Percentiles rank a stretch among this genome's conserved stretches.
Evolutionary conservation across 2,329 filamentous ascomycete species (phyloP).

Genomic region (Cytospora mali): DNA sequence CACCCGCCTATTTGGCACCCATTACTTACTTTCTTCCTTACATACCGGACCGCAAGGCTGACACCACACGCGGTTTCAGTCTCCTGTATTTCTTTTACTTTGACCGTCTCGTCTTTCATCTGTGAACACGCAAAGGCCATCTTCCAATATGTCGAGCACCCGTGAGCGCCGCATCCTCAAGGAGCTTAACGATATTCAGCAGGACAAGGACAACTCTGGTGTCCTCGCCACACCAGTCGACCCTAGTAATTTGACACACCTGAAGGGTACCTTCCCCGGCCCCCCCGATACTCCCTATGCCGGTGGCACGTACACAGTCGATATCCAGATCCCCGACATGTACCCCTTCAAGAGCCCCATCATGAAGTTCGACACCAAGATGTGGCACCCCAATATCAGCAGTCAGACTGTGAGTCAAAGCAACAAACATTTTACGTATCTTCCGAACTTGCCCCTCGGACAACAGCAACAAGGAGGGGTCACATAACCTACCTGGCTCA

Average conservation of each 20-base stretch:
- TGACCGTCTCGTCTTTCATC: not conserved
- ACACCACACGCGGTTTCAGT: not conserved
- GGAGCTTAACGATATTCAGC: slow-evolving; percentile 74
- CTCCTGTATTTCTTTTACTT: not conserved
- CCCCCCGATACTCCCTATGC: slow-evolving; percentile 94
- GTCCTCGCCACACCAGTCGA: slow-evolving; percentile 70
- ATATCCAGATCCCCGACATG: slow-evolving; percentile 82
- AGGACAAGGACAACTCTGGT: slow-evolving; percentile 72
- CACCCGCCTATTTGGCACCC: not conserved
- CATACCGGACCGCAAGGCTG: not conserved
- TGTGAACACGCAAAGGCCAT: slow-evolving; percentile 15
- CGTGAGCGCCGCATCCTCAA: slow-evolving; percentile 68
- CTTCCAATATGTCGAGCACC: slow-evolving; percentile 49
- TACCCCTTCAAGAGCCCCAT: slow-evolving; percentile 92
- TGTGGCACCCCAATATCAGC: slow-evolving; percentile 98
- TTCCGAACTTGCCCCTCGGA: not conserved
- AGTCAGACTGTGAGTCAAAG: slow-evolving; percentile 75
- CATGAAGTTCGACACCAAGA: slow-evolving; percentile 90
- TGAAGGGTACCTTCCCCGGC: slow-evolving; percentile 80
- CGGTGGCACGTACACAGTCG: slow-evolving; percentile 78
- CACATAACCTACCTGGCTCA: not conserved
- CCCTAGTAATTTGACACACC: slow-evolving; percentile 74
- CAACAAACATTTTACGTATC: not conserved
- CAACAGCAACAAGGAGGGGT: not conserved
- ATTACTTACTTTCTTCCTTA: not conserved